These are phyloP conservation scores for Xerophyta viscosa DNA, from an alignment of 106 monocot species.

Conservation along the genomic window DNA sequence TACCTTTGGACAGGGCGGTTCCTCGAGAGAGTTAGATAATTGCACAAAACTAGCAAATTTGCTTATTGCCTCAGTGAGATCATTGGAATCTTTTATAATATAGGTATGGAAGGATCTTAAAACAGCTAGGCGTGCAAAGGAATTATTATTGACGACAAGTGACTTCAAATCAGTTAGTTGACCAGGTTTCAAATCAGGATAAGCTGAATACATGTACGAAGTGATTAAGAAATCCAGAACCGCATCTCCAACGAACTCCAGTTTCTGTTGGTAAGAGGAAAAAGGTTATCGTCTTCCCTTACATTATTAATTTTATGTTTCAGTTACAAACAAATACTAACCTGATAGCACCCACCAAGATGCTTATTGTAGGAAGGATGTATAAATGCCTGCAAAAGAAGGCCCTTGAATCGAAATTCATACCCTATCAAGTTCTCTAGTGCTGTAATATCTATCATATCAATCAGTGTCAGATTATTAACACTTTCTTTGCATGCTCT, in stretches of 20 bases:
- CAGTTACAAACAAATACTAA: constrained; percentile 13
- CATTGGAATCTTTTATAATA: constrained; percentile 60
- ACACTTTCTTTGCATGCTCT: constrained; percentile 40
- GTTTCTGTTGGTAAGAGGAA: constrained; percentile 39
- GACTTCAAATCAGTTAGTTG: constrained; percentile 85
- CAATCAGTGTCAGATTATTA: constrained; percentile 41
- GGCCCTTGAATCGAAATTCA: constrained; percentile 63
- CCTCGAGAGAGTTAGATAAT: constrained; percentile 30
- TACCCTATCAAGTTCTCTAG: constrained; percentile 64
- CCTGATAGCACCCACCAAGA: constrained; percentile 96
- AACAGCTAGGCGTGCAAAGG: constrained; percentile 71
- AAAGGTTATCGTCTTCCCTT: background rate
- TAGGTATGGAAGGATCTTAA: constrained; percentile 39
- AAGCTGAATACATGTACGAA: constrained; percentile 83
- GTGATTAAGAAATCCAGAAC: constrained; percentile 95
- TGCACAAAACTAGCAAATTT: constrained; percentile 51
- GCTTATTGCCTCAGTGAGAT: constrained; percentile 48
- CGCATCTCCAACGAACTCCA: constrained; percentile 99
- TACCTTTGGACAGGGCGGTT: constrained; percentile 89
- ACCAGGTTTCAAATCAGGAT: constrained; percentile 89
- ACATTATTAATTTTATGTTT: background rate
- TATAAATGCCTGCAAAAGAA: constrained; percentile 77
- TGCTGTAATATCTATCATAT: constrained; percentile 31
- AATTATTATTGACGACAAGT: constrained; percentile 56
- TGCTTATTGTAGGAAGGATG: constrained; percentile 87